Evolutionary conservation across 768 basidiomycete genomes (phyloP).

Genomic region (Psilocybe subaeruginosa): DNA sequence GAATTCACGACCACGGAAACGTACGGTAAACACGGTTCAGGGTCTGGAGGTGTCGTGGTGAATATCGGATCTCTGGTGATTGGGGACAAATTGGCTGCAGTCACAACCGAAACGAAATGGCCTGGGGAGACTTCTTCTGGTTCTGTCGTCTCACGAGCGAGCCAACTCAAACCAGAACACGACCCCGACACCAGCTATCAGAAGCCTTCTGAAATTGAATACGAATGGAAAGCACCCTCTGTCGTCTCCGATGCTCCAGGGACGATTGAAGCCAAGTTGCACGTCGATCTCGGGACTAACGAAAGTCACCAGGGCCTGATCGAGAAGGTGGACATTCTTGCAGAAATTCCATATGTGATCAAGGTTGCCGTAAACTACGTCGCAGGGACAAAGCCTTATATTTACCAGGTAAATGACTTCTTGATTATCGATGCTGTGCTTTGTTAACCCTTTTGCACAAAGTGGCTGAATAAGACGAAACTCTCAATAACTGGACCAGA

Average conservation of each 20-base stretch:
- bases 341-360: constrained; percentile 91
- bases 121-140: constrained; percentile 59
- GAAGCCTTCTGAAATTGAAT: constrained; percentile 69
- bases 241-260: constrained; percentile 55
- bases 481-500: constrained; percentile 48
- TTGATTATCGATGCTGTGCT: neutral
- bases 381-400: constrained; percentile 90
- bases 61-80: constrained; percentile 88
- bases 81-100: constrained; percentile 71
- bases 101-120: constrained; percentile 83
- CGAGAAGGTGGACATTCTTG: constrained; percentile 93
- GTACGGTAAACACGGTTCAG: constrained; percentile 78
- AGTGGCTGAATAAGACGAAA: constrained; percentile 54
- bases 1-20: constrained; percentile 86
- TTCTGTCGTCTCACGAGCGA: constrained; percentile 62
- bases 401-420: constrained; percentile 72
- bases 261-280: constrained; percentile 55
- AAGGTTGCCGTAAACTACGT: constrained; percentile 94
- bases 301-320: constrained; percentile 73
- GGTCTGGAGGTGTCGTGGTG: constrained; percentile 82
- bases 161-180: constrained; percentile 58
- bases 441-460: constrained; percentile 20
- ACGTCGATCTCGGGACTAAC: constrained; percentile 60
- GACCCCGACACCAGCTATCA: constrained; percentile 87
- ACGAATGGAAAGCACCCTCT: constrained; percentile 79